Conservation (phyloP, 2,329 filamentous ascomycete genomes). For the Akanthomyces lecanii region DNA sequence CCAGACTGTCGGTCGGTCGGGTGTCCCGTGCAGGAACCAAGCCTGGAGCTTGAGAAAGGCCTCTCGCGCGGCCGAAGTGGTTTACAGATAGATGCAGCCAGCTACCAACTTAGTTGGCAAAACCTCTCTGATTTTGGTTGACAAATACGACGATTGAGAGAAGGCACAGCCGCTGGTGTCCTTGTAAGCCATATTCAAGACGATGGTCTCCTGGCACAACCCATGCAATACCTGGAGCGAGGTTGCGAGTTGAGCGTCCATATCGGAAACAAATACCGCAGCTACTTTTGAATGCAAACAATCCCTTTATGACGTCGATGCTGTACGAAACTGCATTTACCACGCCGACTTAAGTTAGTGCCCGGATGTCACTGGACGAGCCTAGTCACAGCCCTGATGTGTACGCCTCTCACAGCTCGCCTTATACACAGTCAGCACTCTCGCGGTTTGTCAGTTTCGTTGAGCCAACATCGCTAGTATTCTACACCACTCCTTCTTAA, state of each 20-base stretch:
- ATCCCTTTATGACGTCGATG: background rate
- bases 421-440: background rate
- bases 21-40: background rate
- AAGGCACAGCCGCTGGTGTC: background rate
- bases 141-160: background rate
- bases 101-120: no score
- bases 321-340: background rate
- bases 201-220: background rate
- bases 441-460: no score
- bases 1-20: background rate
- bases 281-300: background rate
- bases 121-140: no score
- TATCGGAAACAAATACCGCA: background rate
- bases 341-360: no score
- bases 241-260: background rate
- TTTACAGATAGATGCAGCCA: background rate
- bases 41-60: background rate
- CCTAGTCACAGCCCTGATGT: background rate
- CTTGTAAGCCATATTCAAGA: background rate
- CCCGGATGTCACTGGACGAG: background rate
- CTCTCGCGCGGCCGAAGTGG: no score
- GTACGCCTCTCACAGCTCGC: background rate
- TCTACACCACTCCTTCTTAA: no score
- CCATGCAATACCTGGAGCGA: background rate
- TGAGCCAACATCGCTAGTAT: no score